Conservation (phyloP, 352 stramenopile genomes). For the Phytophthora quininea region DNA sequence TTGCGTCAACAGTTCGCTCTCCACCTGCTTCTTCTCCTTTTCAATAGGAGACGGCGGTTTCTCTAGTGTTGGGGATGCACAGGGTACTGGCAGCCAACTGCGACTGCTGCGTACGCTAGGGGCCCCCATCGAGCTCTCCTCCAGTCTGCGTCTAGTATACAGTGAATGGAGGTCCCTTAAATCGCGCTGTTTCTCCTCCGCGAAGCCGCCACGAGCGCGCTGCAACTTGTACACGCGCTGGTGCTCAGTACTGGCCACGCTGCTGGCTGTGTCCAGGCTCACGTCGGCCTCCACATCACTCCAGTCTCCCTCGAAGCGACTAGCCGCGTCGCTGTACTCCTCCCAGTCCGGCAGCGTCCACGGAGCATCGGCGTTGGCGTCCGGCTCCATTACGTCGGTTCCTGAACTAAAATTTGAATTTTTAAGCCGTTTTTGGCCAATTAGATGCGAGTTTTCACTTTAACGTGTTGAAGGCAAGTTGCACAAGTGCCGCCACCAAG, state of each 20-base stretch:
- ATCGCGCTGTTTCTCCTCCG: conserved; percentile 17
- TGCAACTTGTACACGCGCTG: conserved; percentile 44
- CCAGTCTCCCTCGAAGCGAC: conserved; percentile 27
- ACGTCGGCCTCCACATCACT: conserved; percentile 43
- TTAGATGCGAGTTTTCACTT: conserved; percentile 16
- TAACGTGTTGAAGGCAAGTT: conserved; percentile 12
- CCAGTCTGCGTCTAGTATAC: conserved; percentile 38
- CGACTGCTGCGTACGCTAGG: conserved; percentile 20
- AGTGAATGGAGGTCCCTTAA: conserved; percentile 39
- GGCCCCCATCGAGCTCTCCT: conserved; percentile 15
- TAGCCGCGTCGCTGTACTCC: conserved; percentile 51
- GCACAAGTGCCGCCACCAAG: neutral
- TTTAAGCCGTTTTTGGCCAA: conserved; percentile 13
- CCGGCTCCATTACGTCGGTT: conserved; percentile 17
- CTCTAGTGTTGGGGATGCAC: conserved; percentile 20
- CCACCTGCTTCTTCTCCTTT: conserved; percentile 6
- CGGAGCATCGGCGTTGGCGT: conserved; percentile 6
- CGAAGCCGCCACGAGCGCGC: conserved; percentile 19
- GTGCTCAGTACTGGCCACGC: conserved; percentile 40
- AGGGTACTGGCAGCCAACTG: conserved; percentile 25
- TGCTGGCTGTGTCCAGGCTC: conserved; percentile 42
- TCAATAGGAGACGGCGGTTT: conserved; percentile 6
- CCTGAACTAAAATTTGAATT: conserved; percentile 23
- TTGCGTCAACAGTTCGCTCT: conserved; percentile 31
- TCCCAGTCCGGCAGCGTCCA: conserved; percentile 69